phyloP scores from a whole-genome alignment of 163 green algal genomes.

The Chlorella variabilis region DNA sequence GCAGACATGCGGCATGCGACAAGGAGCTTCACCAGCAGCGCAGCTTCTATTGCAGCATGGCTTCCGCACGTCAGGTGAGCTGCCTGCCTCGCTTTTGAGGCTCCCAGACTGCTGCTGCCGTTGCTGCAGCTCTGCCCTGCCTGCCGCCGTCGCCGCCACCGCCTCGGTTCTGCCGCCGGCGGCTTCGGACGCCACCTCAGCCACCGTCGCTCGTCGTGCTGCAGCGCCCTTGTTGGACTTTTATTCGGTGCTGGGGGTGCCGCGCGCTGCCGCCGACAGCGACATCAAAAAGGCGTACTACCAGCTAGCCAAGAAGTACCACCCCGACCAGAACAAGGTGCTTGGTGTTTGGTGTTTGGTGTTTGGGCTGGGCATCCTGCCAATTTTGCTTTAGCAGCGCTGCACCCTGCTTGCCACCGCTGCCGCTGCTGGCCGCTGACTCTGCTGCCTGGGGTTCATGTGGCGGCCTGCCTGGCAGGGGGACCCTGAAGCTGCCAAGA shows the following conservation, averaged over 20 bases:
- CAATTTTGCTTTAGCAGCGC: not conserved
- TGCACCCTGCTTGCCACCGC: not conserved
- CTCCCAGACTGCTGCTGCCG: not conserved
- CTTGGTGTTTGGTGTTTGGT: not conserved
- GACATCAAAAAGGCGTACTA: constrained; percentile 96
- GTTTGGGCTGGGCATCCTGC: not conserved
- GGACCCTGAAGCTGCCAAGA: constrained; percentile 65
- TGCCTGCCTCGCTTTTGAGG: not conserved
- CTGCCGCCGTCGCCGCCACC: not conserved
- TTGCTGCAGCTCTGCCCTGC: not conserved
- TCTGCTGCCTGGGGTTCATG: not conserved
- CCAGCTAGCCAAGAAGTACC: constrained; percentile 90
- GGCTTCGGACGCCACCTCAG: too few relatives aligned
- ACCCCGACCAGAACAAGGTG: constrained; percentile 93
- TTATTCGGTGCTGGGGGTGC: constrained; percentile 86
- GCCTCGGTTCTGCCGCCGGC: not conserved
- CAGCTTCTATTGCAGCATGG: not conserved
- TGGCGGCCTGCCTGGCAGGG: constrained; percentile 25
- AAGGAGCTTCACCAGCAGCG: not conserved
- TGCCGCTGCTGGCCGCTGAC: not conserved
- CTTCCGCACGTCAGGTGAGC: not conserved
- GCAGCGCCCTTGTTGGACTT: constrained; percentile 64
- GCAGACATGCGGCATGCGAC: constrained; percentile 1
- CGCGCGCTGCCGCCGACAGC: constrained; percentile 66
- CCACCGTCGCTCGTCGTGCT: too few relatives aligned